Evolutionary conservation across 768 basidiomycete genomes (phyloP).

Genomic region (Suillus subalutaceus): DNA sequence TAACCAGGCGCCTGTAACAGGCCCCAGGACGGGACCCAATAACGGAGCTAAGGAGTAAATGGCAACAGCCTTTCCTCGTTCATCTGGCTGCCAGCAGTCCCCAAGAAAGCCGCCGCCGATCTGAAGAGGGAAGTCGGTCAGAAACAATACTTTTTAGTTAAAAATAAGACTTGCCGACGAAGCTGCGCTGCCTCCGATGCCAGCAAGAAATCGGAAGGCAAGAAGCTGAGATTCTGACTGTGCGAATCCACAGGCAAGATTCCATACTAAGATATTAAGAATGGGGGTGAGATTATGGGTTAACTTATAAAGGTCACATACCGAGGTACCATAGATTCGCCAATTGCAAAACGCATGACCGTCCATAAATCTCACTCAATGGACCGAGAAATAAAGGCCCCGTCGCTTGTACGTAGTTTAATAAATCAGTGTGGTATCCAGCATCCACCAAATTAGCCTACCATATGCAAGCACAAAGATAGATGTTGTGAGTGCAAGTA

Average conservation of each 20-base stretch:
- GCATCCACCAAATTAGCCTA: constrained; percentile 24
- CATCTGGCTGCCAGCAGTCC: constrained; percentile 62
- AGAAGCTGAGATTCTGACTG: constrained; percentile 59
- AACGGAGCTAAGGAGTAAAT: constrained; percentile 67
- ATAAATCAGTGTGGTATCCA: not conserved
- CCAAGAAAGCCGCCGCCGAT: constrained; percentile 70
- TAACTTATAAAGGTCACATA: constrained; percentile 25
- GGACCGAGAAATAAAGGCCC: constrained; percentile 54
- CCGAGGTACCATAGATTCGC: constrained; percentile 69
- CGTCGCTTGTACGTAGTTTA: constrained; percentile 10
- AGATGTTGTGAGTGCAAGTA: constrained; percentile 63
- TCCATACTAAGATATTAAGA: constrained; percentile 49
- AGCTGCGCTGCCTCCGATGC: constrained; percentile 75
- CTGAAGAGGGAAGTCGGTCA: constrained; percentile 18
- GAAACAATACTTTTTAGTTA: too few species aligned
- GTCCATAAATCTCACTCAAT: constrained; percentile 71
- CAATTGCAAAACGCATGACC: constrained; percentile 61
- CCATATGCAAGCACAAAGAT: constrained; percentile 65
- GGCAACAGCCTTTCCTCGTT: constrained; percentile 65
- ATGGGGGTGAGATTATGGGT: not conserved
- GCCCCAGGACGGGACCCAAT: constrained; percentile 68
- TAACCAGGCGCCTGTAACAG: constrained; percentile 62
- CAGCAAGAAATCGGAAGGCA: constrained; percentile 69
- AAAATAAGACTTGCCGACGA: constrained; percentile 40
- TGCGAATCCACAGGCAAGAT: constrained; percentile 65